phyloP scores from a whole-genome alignment of 768 basidiomycete genomes.

The Trametes cinnabarina region DNA sequence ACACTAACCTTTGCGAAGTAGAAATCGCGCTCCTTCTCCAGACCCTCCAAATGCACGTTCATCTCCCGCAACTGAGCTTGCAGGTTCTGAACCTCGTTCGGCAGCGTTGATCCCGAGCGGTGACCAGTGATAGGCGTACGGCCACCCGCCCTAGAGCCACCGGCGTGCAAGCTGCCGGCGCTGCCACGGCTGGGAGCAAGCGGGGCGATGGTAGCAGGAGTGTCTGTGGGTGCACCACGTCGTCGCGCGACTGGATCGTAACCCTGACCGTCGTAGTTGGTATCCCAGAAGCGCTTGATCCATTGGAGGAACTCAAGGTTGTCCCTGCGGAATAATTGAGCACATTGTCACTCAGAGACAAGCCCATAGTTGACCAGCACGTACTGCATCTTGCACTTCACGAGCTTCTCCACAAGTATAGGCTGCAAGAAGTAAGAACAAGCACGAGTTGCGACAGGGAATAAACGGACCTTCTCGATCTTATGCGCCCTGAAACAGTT shows the following conservation, averaged over 20 bases:
- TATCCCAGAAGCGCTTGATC: conserved; percentile 95
- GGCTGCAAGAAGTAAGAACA: conserved; percentile 50
- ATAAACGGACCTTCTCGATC: conserved; percentile 79
- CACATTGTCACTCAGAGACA: conserved; percentile 3
- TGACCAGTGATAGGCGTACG: conserved; percentile 71
- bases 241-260: conserved; percentile 86
- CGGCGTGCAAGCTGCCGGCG: conserved; percentile 32
- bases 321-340: conserved; percentile 52
- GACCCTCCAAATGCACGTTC: conserved; percentile 75
- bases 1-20: conserved; percentile 90
- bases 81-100: conserved; percentile 67
- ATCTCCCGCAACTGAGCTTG: conserved; percentile 82
- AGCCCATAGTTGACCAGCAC: conserved; percentile 33
- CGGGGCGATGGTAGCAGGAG: conserved; percentile 77
- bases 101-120: conserved; percentile 62
- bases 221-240: conserved; percentile 71
- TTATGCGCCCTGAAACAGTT: conserved; percentile 88
- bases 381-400: conserved; percentile 99
- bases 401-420: conserved; percentile 89
- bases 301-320: conserved; percentile 99
- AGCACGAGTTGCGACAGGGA: background rate
- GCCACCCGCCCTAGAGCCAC: conserved; percentile 54
- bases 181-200: conserved; percentile 40
- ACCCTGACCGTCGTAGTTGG: conserved; percentile 80
- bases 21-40: conserved; percentile 98